A percentile compares a stretch with the other conserved stretches of the same genome.
Conservation (phyloP, 75 land plant genomes). For the Ceratopteris richardii region DNA sequence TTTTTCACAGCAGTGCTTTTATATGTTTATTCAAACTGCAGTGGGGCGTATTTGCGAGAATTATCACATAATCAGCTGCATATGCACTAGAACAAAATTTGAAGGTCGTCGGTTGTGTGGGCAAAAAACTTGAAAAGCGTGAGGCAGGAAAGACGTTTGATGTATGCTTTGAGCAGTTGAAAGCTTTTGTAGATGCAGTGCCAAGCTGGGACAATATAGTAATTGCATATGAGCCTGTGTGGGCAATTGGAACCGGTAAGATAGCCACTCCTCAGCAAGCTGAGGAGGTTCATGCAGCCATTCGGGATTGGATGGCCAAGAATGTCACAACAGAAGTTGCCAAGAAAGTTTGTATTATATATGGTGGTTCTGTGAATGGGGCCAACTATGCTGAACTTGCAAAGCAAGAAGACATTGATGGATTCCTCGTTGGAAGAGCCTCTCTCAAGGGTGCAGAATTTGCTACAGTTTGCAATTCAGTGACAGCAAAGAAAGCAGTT, state of each 20-base stretch:
- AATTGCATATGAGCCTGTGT: conserved; percentile 95
- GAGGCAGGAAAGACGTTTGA: conserved; percentile 91
- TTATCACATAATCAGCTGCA: too few relatives aligned
- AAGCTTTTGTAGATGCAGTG: conserved; percentile 70
- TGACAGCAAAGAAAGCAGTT: background rate
- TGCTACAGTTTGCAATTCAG: too few relatives aligned
- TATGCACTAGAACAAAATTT: conserved; percentile 78
- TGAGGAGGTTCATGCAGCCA: conserved; percentile 92
- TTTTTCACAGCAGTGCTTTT: too few relatives aligned
- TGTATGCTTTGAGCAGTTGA: conserved; percentile 82
- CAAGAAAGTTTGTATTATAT: conserved; percentile 66
- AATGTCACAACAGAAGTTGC: conserved; percentile 73
- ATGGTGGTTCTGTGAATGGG: conserved; percentile 95
- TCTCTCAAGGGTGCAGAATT: conserved; percentile 61
- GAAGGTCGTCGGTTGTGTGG: conserved; percentile 90
- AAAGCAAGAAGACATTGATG: conserved; percentile 85
- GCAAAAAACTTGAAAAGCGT: conserved; percentile 77
- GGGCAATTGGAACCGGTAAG: conserved; percentile 99
- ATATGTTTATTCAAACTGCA: too few relatives aligned
- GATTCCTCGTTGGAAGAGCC: conserved; percentile 98
- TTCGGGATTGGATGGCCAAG: conserved; percentile 80
- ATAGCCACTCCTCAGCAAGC: conserved; percentile 91
- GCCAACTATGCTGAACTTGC: conserved; percentile 80
- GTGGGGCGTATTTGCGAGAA: too few relatives aligned
- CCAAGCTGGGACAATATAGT: conserved; percentile 76